These are phyloP conservation scores for Porodaedalea pini DNA, from an alignment of 1,284 basidiomycete genomes.

Conservation along the genomic window DNA sequence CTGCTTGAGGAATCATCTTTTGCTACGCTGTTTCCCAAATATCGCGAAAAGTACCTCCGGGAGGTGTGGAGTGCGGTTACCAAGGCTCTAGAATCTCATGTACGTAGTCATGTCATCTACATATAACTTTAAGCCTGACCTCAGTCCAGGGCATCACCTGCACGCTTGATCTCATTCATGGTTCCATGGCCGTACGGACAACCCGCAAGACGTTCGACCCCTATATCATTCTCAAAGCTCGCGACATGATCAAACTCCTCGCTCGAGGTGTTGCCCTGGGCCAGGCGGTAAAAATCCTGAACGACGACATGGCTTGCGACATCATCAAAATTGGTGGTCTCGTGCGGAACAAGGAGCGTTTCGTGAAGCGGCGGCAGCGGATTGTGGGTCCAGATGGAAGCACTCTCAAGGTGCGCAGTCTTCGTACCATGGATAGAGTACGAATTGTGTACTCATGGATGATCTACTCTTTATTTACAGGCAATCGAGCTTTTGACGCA, in stretches of 20 bases:
- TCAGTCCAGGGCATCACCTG: conserved; percentile 75
- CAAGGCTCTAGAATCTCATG: conserved; percentile 77
- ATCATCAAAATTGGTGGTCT: conserved; percentile 97
- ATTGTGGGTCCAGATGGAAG: conserved; percentile 97
- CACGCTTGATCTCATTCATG: conserved; percentile 92
- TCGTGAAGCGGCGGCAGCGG: conserved; percentile 93
- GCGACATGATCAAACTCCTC: conserved; percentile 94
- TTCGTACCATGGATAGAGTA: neutral
- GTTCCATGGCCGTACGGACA: conserved; percentile 95
- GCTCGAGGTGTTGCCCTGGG: conserved; percentile 84
- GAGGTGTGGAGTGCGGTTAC: conserved; percentile 97
- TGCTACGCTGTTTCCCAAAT: conserved; percentile 97
- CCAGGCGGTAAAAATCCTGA: conserved; percentile 88
- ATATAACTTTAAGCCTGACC: neutral
- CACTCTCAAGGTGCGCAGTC: conserved; percentile 79
- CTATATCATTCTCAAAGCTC: conserved; percentile 92
- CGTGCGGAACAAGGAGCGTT: conserved; percentile 94
- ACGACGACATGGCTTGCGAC: conserved; percentile 90
- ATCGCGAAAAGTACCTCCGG: conserved; percentile 93
- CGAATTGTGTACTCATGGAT: neutral
- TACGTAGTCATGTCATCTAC: conserved; percentile 32
- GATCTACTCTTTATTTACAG: conserved; percentile 40
- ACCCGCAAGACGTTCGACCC: conserved; percentile 98
- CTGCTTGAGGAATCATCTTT: conserved; percentile 97
- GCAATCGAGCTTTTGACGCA: conserved; percentile 96